Percentiles rank a stretch among this genome's conserved stretches.
Evolutionary conservation across 78 protist species (phyloP).

Genomic region (Protostelium mycophagum): DNA sequence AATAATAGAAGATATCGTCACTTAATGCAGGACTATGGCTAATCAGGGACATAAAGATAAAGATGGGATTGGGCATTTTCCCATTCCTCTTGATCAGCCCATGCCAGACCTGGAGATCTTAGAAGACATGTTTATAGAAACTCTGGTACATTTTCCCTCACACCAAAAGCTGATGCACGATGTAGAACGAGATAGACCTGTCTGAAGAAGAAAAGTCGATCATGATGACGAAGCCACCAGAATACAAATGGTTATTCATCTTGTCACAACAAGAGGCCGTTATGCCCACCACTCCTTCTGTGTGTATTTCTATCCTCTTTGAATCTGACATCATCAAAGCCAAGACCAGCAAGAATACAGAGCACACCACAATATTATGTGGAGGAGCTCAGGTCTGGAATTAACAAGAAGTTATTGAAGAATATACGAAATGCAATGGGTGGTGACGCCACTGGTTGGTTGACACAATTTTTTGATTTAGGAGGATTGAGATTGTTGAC

Average conservation of each 20-base stretch:
- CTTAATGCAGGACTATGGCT: too few species aligned
- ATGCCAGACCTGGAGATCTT: not conserved
- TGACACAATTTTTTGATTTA: not conserved
- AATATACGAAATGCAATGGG: not conserved
- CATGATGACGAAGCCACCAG: not conserved
- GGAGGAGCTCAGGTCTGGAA: not conserved
- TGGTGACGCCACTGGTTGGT: not conserved
- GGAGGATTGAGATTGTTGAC: not conserved
- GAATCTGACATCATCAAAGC: not conserved
- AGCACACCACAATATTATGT: not conserved
- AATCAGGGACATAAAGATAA: too few species aligned
- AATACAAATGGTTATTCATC: not conserved
- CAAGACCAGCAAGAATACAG: not conserved
- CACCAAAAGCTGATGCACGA: not conserved
- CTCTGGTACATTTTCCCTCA: not conserved
- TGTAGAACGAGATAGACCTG: not conserved
- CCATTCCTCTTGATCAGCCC: not conserved
- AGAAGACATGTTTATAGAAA: not conserved
- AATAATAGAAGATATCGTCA: too few species aligned
- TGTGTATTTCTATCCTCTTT: not conserved
- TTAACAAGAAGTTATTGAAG: not conserved
- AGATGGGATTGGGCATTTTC: too few species aligned
- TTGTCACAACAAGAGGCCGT: not conserved
- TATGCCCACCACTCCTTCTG: not conserved
- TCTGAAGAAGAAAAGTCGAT: not conserved